Conservation (phyloP, 768 basidiomycete genomes). For the Leccinum barrowsii region DNA sequence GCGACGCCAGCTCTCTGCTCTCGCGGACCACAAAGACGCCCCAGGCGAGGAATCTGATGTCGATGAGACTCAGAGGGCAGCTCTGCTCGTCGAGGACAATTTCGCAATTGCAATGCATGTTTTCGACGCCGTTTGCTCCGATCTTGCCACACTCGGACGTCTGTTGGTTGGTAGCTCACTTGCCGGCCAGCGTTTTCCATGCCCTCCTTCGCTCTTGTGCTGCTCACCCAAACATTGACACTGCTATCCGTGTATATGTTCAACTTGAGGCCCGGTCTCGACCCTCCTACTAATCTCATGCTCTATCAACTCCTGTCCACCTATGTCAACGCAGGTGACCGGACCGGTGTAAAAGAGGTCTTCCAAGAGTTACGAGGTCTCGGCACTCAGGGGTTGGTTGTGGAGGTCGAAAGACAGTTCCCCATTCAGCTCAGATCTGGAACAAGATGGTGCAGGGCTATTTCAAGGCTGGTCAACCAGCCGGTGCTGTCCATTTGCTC, state of each 20-base stretch:
- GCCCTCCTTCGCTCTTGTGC: conserved; percentile 62
- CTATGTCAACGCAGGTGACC: conserved; percentile 50
- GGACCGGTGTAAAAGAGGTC: conserved; percentile 50
- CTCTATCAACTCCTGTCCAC: conserved; percentile 58
- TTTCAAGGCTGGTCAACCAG: conserved; percentile 60
- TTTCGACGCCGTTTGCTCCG: conserved; percentile 54
- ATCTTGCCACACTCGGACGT: conserved; percentile 3
- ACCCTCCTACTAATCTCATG: conserved; percentile 31
- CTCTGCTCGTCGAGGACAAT: too few species aligned
- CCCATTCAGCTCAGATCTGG: conserved; percentile 51
- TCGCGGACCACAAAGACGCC: conserved; percentile 1
- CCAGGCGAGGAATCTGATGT: conserved; percentile 13
- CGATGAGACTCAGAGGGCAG: too few species aligned
- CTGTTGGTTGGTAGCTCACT: conserved; percentile 7
- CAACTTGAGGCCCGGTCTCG: conserved; percentile 47
- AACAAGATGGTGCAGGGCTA: conserved; percentile 76
- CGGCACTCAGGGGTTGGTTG: conserved; percentile 32
- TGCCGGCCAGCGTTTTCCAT: conserved; percentile 43
- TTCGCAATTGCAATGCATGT: conserved; percentile 42
- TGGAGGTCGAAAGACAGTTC: conserved; percentile 15
- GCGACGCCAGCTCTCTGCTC: conserved; percentile 22
- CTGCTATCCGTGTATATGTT: conserved; percentile 54
- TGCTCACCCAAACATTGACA: conserved; percentile 47
- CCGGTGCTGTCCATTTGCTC: conserved; percentile 61
- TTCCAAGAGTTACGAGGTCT: conserved; percentile 58